phyloP scores from a whole-genome alignment of 169 alveolate species.

The Cystoisospora suis region DNA sequence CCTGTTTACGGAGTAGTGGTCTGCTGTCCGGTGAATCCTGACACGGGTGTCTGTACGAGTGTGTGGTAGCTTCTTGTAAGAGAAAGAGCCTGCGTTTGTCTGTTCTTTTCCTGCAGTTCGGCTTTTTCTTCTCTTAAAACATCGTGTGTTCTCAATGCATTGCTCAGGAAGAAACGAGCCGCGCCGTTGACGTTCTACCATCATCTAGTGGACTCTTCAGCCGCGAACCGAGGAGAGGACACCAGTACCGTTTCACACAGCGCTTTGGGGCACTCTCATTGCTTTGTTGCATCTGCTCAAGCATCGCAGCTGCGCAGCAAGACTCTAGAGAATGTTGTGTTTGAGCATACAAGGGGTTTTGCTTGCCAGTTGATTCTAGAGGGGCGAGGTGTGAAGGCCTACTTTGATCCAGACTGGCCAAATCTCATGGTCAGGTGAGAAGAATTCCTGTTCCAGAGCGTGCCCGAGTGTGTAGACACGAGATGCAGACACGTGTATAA shows the following conservation, averaged over 20 bases:
- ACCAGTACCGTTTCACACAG: neutral
- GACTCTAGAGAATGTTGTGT: constrained; percentile 73
- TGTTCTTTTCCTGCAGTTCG: neutral
- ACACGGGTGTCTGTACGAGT: neutral
- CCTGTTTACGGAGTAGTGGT: neutral
- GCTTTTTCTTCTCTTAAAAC: neutral
- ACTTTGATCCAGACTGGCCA: constrained; percentile 83
- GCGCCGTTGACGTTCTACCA: constrained; percentile 29
- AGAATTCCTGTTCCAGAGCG: too few relatives aligned
- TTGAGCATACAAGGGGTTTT: constrained; percentile 82
- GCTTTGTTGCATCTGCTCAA: constrained; percentile 52
- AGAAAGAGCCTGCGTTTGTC: neutral
- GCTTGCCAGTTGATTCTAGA: constrained; percentile 84
- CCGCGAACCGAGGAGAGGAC: too few relatives aligned
- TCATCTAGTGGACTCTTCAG: neutral
- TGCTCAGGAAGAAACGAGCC: neutral
- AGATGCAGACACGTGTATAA: too few relatives aligned
- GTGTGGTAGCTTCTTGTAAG: neutral
- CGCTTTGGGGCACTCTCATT: neutral
- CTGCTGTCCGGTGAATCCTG: neutral
- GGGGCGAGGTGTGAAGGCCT: constrained; percentile 88
- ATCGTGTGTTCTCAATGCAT: too few relatives aligned
- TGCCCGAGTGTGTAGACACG: too few relatives aligned
- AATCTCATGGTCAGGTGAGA: constrained; percentile 69
- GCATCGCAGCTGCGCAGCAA: constrained; percentile 66